Base-by-base conservation (phyloP, 1,139 yeast species). In the Debaryomyces sp. region DNA sequence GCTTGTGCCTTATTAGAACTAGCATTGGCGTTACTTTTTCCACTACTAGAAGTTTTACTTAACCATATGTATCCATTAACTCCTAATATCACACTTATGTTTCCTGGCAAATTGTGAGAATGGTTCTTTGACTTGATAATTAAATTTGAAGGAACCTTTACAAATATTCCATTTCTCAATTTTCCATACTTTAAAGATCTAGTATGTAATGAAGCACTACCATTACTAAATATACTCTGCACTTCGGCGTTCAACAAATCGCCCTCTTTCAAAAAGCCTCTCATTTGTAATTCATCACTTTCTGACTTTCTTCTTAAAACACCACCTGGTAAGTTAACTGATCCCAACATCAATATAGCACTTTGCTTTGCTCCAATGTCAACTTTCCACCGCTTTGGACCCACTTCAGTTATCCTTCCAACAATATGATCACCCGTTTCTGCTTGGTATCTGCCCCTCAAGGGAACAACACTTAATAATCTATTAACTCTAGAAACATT, bases 261-360 rank as follows among this genome's bases (percentile, higher is more conserved):
- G n/a, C 99, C 99, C 63, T 95, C 99, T 64, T 94, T 94, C 59
- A 95, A 75, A 63, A 92, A 90, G 57, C 81, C 84, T 60, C 99
- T 80, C 99, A 95, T 95, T 66, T 92, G 97, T 54, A 95, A 75
- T 70, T 95, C 99, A 71, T 95, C 99, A 56, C 88, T 85, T 62
- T 95, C 99, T 26, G 94, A 85, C 64, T 95, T 95, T 61, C 99
- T 80, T 67, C 99, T 82, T 59, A 94, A 73, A 2, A 95, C 90
- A 49, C 99, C 99, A 48, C 99, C 99, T 1, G 99, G 99, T 54
- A 95, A 76, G 66, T 95, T 95, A 22, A 95, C 97, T 0, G 97
- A 89, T 9, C 99, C 99, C 52, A 95, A 77, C 90, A 90, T 87
- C 54, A 95, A 73, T 0, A 89, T 84, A 0, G 97, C 99, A 63